Conservation (phyloP, 257 asterid genomes). For the Leptodermis oblonga region DNA sequence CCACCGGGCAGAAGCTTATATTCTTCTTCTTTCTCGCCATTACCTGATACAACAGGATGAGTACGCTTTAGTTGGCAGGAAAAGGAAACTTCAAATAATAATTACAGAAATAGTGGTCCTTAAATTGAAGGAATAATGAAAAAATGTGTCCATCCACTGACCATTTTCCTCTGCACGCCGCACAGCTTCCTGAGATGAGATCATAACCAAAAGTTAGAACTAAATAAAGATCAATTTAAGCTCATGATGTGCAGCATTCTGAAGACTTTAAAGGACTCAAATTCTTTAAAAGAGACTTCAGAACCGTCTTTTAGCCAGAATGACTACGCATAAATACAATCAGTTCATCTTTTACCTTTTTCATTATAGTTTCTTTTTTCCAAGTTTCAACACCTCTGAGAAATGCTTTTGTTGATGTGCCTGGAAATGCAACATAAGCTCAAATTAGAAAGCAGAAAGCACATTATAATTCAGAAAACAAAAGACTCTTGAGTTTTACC, state of each 20-base stretch:
- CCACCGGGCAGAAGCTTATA: constrained; percentile 77
- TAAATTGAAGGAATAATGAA: background rate
- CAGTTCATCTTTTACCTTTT: constrained; percentile 43
- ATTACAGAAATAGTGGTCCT: background rate
- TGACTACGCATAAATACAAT: too few species aligned
- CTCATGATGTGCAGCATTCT: background rate
- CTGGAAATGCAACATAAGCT: constrained; percentile 38
- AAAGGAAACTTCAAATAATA: background rate
- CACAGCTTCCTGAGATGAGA: constrained; percentile 63
- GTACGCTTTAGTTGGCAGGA: constrained; percentile 4
- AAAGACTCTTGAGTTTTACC: constrained; percentile 41
- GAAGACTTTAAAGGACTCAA: background rate
- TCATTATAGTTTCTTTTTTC: constrained; percentile 82
- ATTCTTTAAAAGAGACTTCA: constrained; percentile 8
- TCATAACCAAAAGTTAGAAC: constrained; percentile 11
- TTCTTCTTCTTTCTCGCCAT: constrained; percentile 57
- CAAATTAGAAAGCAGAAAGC: constrained; percentile 10
- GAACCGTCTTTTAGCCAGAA: constrained; percentile 3
- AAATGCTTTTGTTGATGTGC: constrained; percentile 84
- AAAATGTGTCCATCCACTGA: constrained; percentile 28
- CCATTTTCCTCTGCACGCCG: constrained; percentile 43
- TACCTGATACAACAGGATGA: constrained; percentile 27
- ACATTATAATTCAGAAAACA: constrained; percentile 3
- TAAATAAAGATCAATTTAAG: background rate
- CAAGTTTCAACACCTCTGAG: constrained; percentile 88